Base-by-base conservation (phyloP, 2,329 filamentous ascomycete species). In the Aspergillus ibericus region DNA sequence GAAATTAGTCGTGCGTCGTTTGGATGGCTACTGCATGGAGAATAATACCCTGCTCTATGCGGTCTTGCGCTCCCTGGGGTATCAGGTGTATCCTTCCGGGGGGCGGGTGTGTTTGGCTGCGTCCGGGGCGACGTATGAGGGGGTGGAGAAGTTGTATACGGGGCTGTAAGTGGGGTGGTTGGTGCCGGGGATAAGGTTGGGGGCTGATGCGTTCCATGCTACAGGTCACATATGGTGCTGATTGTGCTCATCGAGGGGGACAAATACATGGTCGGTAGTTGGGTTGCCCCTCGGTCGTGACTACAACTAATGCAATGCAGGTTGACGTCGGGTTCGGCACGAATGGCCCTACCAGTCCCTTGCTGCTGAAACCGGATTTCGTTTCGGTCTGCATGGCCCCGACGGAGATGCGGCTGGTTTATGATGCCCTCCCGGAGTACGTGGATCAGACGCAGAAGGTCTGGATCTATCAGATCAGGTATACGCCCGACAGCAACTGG, bases 311-410 rank as follows among this genome's bases (percentile, higher is more conserved):
- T 40, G 8, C 13, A 8, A 36, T 56, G 25, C 29, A 82, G 66
- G 71, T 85, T 9, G 88, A 90, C 68, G 83, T 87, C 10, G 85
- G 82, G 4, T 90, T 90, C 66, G 88, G 88, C 48, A 84, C 83
- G 18, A 83, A 87, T 65, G 83, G 84, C 7, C 78, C 85, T 2
- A 87, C 83, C 1, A 72, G 74, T 15, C 86, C 87, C 6, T 71
- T 90, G 36, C 81, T 80, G 1, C 73, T 90, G 1, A 68, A 77
- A 18, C 73, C 80, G n/a, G 62, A 68, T 18, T 60, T 63, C 13
- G 73, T 73, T 9, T 68, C 73, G 13, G 70, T 78, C 8, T 76
- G 78, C 55, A 76, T 87, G 22, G 83, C 82, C 10, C 78, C 81
- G 2, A 82, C 85, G 59, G 76, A 86, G 61, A 78, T 85, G 59